A percentile compares a stretch with the other conserved stretches of the same genome.
phyloP scores from a whole-genome alignment of 441 rosid species.

The Kokia cookei region DNA sequence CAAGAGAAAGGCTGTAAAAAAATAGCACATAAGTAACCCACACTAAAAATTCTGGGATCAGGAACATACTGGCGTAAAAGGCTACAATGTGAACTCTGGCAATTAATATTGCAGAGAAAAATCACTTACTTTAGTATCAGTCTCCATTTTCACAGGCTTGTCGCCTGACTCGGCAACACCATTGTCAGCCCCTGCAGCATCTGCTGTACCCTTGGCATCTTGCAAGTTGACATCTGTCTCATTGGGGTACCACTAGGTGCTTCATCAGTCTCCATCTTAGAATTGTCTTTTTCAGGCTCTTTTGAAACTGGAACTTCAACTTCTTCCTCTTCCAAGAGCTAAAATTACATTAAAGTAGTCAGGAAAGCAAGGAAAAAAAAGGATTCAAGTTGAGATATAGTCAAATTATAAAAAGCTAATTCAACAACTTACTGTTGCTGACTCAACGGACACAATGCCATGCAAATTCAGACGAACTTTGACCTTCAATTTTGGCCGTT shows the following conservation, averaged over 20 bases:
- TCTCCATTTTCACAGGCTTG: conserved; percentile 80
- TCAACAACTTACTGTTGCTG: conserved; percentile 67
- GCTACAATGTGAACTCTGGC: background rate
- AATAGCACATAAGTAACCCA: background rate
- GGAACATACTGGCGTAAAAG: background rate
- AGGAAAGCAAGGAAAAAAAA: background rate
- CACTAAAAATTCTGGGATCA: background rate
- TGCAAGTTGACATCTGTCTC: conserved; percentile 77
- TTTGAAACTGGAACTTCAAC: conserved; percentile 69
- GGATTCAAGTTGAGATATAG: background rate
- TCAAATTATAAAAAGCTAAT: background rate
- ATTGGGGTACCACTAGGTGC: conserved; percentile 28
- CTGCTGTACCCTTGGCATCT: conserved; percentile 58
- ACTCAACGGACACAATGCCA: conserved; percentile 77
- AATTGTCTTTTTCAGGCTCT: conserved; percentile 46
- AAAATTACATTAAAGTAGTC: background rate
- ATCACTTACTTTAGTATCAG: conserved; percentile 62
- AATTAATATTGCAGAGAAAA: background rate
- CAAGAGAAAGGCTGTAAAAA: background rate
- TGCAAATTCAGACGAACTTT: conserved; percentile 82
- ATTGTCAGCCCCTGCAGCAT: conserved; percentile 52
- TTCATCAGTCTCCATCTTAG: conserved; percentile 84
- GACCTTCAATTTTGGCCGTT: conserved; percentile 80
- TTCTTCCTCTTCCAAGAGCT: conserved; percentile 96
- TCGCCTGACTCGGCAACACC: conserved; percentile 69